phyloP scores from a whole-genome alignment of 2,329 filamentous ascomycete genomes.

The Sporothrix variecibatus region DNA sequence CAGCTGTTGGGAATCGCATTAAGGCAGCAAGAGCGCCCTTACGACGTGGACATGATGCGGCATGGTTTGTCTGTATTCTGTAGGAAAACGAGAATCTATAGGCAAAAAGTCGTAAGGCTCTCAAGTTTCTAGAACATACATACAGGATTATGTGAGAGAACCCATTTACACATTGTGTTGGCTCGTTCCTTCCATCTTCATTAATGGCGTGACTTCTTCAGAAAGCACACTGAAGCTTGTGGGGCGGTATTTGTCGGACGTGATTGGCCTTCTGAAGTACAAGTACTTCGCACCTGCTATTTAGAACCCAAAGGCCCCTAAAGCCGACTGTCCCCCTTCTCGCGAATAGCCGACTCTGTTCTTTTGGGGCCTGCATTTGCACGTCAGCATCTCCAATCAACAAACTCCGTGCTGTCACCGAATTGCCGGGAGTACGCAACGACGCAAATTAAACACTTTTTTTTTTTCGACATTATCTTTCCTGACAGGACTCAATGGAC shows the following conservation, averaged over 20 bases:
- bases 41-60: too few species aligned
- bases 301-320: not conserved
- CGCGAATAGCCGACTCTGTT: conserved; percentile 7
- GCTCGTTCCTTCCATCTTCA: too few species aligned
- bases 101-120: too few species aligned
- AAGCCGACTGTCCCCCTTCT: not conserved
- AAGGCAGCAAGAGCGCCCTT: not conserved
- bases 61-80: too few species aligned
- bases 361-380: not conserved
- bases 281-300: not conserved
- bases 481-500: not conserved
- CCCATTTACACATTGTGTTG: too few species aligned
- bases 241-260: not conserved
- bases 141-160: too few species aligned
- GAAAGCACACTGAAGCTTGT: not conserved
- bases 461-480: not conserved
- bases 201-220: not conserved
- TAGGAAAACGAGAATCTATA: too few species aligned
- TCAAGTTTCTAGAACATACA: too few species aligned
- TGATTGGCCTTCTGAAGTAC: not conserved
- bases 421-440: not conserved
- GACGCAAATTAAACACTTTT: not conserved
- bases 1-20: too few species aligned
- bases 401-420: conserved; percentile 4
- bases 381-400: not conserved